Percentiles rank a stretch among this genome's conserved stretches.
Evolutionary conservation across 2,329 filamentous ascomycete genomes (phyloP).

Genomic region (Alternaria panax): DNA sequence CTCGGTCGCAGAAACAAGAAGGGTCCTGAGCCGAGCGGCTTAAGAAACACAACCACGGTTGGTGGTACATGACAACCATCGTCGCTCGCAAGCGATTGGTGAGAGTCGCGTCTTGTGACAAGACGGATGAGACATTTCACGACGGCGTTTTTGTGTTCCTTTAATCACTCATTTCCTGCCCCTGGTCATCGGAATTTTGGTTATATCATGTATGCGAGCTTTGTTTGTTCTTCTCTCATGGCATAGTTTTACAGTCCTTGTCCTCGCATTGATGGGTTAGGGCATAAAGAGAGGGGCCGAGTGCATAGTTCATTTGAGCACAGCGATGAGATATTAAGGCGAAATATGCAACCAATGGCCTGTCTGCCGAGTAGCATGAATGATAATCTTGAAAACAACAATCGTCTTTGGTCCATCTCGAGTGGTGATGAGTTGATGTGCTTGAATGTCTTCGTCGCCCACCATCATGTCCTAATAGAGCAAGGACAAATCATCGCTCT

Average conservation of each 20-base stretch:
- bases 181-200: constrained; percentile 5
- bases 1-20: constrained; percentile 73
- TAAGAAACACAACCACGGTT: constrained; percentile 54
- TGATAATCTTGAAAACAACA: constrained; percentile 9
- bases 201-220: constrained; percentile 15
- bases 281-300: neutral
- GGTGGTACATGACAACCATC: constrained; percentile 45
- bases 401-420: neutral
- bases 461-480: no score
- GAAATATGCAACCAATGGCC: neutral
- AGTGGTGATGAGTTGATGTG: neutral
- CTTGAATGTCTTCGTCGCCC: neutral
- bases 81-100: constrained; percentile 41
- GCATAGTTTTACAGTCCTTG: constrained; percentile 23
- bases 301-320: constrained; percentile 3
- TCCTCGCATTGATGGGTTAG: neutral
- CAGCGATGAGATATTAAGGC: neutral
- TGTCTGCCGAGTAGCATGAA: constrained; percentile 6
- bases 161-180: constrained; percentile 20
- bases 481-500: no score
- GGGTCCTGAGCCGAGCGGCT: constrained; percentile 51
- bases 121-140: constrained; percentile 17
- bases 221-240: constrained; percentile 16
- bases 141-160: constrained; percentile 28
- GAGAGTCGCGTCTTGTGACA: constrained; percentile 19